Evolutionary conservation across 2,329 filamentous ascomycete species (phyloP), one percentile per base, ranked within the genome.

Genomic region (Fusarium nodosum): DNA sequence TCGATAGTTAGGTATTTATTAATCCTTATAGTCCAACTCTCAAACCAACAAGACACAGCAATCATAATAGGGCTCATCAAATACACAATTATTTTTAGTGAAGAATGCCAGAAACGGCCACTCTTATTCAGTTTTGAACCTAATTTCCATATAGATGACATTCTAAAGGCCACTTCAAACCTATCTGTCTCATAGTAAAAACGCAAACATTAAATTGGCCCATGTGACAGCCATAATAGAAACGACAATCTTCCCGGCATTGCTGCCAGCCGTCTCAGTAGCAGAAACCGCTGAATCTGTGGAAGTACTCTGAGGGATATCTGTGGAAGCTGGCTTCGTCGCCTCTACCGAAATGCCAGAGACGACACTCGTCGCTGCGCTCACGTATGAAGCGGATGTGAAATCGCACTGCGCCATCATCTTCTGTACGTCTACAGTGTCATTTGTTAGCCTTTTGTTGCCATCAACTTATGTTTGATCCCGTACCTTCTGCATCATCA

Each of bases 381-480:
- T 16, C 1, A 28, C 28, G 4, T 60, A 60, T 0, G 53, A 41
- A 15, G 28, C 20, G 4, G 54, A 34, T 1, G 34, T 41, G 2
- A 60, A 60, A 2, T 42, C 18, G 2, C 57, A 60, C 5, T 60
- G 57, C 26, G 15, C 24, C 57, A 60, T 60, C 26, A 60, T 48
- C 9, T 59, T 60, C 1, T 60, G 28, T 2, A 60, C 20, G 0
- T 60, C 53, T 58, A 1, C 2, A 16, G 7, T 5, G 4, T 0
- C 1, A 0, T 33, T 7, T 2, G 15, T 60, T 7, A 58, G 28
- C 1, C 1, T 28, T 5, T 15, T 3, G 1, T 11, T 2, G 1
- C 4, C 44, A 10, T 15, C 1, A 2, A 1, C 18, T 15, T 0
- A 0, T 4, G 0, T 26, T 26, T 2, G 3, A 4, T 0, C 0